Base-by-base conservation (phyloP, 139 green algal species). In the Picochlorum costavermella region DNA sequence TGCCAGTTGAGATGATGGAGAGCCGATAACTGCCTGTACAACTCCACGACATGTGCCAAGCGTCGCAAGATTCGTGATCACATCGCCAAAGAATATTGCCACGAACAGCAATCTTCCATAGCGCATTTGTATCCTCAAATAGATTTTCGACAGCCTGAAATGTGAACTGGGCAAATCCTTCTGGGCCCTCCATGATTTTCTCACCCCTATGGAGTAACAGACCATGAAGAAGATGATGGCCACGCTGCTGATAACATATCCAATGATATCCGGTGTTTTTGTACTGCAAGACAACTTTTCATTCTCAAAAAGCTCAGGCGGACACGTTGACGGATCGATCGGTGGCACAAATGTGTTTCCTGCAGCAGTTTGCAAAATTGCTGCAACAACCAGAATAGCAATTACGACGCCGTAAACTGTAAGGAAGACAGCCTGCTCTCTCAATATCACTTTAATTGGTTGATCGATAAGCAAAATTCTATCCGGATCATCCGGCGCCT, bases 141-240 rank as follows among this genome's bases (percentile, higher is more conserved):
- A 53, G 16, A 53, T 53, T 23, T 53, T 53, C 17, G 46, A 53
- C 17, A 53, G 46, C 46, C 17, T 53, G 46, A 53, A 53, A 53
- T 53, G 46, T 20, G 46, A 25, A 20, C 17, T 53, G 46, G 46
- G 46, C 16, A 53, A 11, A 53, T 53, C 46, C 46, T 14, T n/a
- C 17, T 53, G 46, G 17, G 16, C 0, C 0, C 46, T 0, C 46
- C 46, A 53, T 0, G 46, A n/a, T 25, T 0, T 20, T 20, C 17
- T 53, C 17, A 20, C 17, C 17, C 17, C 46, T 53, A 10, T 3
- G 12, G 16, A 6, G 14, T 53, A 53, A 9, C 16, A 25, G 5
- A 53, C 46, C 16, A 53, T 0, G 6, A 53, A 20, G 17, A 53
- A n/a, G 46, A 53, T 20, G 4, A 53, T 0, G 4, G 46, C 46